Base-by-base conservation (phyloP, 2,329 filamentous ascomycete genomes). In the Rutstroemia sp. region DNA sequence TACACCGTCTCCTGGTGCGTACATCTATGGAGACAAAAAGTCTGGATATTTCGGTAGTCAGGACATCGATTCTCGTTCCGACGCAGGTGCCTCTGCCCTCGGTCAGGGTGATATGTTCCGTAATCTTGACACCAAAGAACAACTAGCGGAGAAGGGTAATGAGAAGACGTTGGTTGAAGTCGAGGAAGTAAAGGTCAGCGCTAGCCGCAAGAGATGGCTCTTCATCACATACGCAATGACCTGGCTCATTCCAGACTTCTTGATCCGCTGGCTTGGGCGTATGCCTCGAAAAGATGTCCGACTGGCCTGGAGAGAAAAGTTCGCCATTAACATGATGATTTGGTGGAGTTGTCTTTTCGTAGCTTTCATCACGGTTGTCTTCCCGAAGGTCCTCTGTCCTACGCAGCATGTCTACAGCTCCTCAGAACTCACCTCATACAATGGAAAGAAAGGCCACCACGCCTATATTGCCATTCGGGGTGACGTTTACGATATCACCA, bases 261-360 rank as follows among this genome's bases (percentile, higher is more conserved):
- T 86, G 45, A 88, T 97, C 69, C 82, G 83, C 54, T 77, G 78
- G 65, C 59, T 95, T 42, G 92, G 92, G 21, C 81, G 88, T 51
- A 96, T 96, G 87, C 81, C 87, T 58, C 88, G 94, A 59, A 95
- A 95, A 69, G 94, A 99, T 70, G 84, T 99, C 8, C 88, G 92
- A 23, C 79, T 88, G 70, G 94, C 94, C 0, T 99, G 94, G 94
- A 82, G 94, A 68, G 94, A 99, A 72, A 99, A 99, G 78, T 71
- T 99, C 58, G 92, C 94, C 54, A 99, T 99, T 79, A 99, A 99
- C 76, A 78, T 99, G 71, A 80, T 97, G 68, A 99, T 99, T 69
- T 99, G 95, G 94, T 75, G 92, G 57, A 82, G 80, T 69, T 97
- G 92, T 73, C 76, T 75, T 16, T 72, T 88, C 49, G 84, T 89